Conservation (phyloP, 1,284 basidiomycete genomes). For the Boletus sp. region DNA sequence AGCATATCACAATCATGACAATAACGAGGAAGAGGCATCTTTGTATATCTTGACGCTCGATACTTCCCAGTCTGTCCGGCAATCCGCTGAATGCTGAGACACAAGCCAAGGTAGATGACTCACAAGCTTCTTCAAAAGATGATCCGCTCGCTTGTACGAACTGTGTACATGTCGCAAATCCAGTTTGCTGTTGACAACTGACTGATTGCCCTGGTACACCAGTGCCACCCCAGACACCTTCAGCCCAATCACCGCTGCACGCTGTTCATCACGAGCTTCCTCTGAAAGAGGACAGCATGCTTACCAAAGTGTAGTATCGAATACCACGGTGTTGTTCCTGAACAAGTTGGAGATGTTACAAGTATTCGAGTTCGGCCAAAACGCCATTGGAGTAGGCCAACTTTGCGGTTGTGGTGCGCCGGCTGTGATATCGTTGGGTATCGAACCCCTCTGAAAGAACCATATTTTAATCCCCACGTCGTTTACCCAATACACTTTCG, state of each 20-base stretch:
- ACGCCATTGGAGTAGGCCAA: slow-evolving; percentile 76
- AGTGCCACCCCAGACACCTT: slow-evolving; percentile 64
- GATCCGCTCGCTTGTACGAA: slow-evolving; percentile 71
- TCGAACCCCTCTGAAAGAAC: slow-evolving; percentile 71
- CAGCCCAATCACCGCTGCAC: slow-evolving; percentile 85
- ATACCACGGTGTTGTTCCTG: slow-evolving; percentile 69
- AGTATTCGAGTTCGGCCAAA: slow-evolving; percentile 64
- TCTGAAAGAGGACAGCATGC: slow-evolving; percentile 27
- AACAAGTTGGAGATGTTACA: slow-evolving; percentile 79
- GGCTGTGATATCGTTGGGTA: slow-evolving; percentile 71
- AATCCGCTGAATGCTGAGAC: slow-evolving; percentile 8
- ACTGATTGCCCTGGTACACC: slow-evolving; percentile 76
- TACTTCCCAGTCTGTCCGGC: slow-evolving; percentile 64
- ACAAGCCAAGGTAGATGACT: slow-evolving; percentile 32
- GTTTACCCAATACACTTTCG: slow-evolving; percentile 30
- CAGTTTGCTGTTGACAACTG: slow-evolving; percentile 80
- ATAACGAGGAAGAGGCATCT: slow-evolving; percentile 25
- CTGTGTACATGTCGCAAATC: slow-evolving; percentile 70
- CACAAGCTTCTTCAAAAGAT: slow-evolving; percentile 75
- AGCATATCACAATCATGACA: slow-evolving; percentile 12
- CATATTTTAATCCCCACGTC: slow-evolving; percentile 80
- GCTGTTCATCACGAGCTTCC: slow-evolving; percentile 7
- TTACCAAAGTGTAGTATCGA: slow-evolving; percentile 78
- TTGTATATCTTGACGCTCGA: slow-evolving; percentile 67
- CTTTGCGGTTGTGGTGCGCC: slow-evolving; percentile 61